Percentiles rank a stretch among this genome's conserved stretches.
Conservation (phyloP, 352 stramenopile genomes). For the Globisporangium apiculatum region DNA sequence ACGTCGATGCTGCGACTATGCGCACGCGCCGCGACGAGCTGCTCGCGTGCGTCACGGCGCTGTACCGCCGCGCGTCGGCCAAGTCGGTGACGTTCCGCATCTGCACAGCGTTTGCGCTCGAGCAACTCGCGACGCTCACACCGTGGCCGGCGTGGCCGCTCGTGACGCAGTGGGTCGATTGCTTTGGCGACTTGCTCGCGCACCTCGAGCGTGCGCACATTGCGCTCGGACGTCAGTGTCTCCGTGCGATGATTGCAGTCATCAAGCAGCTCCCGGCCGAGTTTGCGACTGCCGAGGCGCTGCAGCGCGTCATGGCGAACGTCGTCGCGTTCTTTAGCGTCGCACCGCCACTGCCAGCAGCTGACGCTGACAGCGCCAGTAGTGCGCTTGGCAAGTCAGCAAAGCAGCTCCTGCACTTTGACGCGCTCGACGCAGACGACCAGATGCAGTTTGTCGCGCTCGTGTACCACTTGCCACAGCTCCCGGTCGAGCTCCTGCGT, state of each 20-base stretch:
- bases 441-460: constrained; percentile 69
- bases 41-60: constrained; percentile 48
- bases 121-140: constrained; percentile 42
- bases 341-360: constrained; percentile 9
- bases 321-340: constrained; percentile 63
- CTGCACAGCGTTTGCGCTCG: constrained; percentile 65
- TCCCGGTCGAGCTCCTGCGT: constrained; percentile 59
- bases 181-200: constrained; percentile 52
- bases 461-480: constrained; percentile 68
- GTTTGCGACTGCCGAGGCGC: constrained; percentile 27
- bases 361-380: not conserved
- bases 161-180: constrained; percentile 64
- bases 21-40: constrained; percentile 27
- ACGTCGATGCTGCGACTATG: constrained; percentile 1
- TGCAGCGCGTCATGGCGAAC: constrained; percentile 49
- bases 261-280: constrained; percentile 72
- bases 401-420: constrained; percentile 30
- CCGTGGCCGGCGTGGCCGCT: constrained; percentile 47
- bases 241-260: constrained; percentile 67
- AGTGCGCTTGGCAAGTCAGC: not conserved
- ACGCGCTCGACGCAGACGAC: constrained; percentile 34
- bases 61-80: constrained; percentile 60
- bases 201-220: constrained; percentile 56
- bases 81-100: constrained; percentile 67
- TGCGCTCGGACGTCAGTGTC: constrained; percentile 44